Base-by-base conservation (phyloP, 768 basidiomycete species). In the Suillus clintonianus region DNA sequence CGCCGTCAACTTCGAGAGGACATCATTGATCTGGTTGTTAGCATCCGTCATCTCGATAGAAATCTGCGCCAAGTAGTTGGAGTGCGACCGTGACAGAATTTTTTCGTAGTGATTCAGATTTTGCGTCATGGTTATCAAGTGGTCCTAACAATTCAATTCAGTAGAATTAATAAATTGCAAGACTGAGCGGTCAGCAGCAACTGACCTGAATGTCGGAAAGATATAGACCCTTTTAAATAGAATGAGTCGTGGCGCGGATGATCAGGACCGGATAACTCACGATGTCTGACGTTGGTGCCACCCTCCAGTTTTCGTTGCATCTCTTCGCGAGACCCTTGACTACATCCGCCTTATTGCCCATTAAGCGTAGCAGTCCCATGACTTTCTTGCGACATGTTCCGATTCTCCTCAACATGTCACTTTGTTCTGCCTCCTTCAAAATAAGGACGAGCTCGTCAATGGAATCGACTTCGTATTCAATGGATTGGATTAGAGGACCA, bases 41-140 rank as follows among this genome's bases (percentile, higher is more conserved):
- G 97, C 97, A 71, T 98, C 96, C 41, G 95, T 97, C 97, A 99
- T 99, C 81, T 99, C 97, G 78, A 99, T 99, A 48, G 95, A 97
- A 69, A 99, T 99, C 72, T 99, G 97, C 1, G 97, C 97, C 58
- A 99, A 89, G 79, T 99, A 99, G 75, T 99, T 99, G 42, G 96
- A 98, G 77, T 99, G 97, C 45, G 97, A 98, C 45, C 97, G 90
- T 5, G 97, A 99, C 10, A 99, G 83, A 72, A 99, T 99, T 83
- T 99, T 99, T 75, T 99, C 97, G 81, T 99, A 99, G 78, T 99
- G 97, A 75, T 99, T 99, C 83, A 99, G 75, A 74, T 97, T 99
- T 78, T 99, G 97, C 3, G 97, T 99, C 95, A 99, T 99, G 24
- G 97, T 99, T 77, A 99, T 99, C 76, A 99, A 78, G 79, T 99